Percentiles rank a stretch among this genome's conserved stretches.
These are phyloP conservation scores for Amanita molliuscula DNA, from an alignment of 768 basidiomycete genomes.

Conservation along the genomic window DNA sequence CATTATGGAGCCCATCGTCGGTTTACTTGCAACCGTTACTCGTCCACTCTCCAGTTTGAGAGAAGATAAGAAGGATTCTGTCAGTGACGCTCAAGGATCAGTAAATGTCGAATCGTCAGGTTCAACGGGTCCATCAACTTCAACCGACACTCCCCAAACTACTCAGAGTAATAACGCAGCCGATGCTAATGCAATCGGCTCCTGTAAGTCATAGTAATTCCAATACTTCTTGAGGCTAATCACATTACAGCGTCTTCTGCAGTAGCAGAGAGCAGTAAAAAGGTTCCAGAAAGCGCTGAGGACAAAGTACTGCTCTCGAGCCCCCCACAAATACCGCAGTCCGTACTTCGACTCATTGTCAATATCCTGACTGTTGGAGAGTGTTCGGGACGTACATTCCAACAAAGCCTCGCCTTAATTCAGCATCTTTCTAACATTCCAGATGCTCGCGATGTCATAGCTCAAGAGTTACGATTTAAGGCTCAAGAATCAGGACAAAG, in stretches of 20 bases:
- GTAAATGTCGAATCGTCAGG: not conserved
- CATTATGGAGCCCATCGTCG: conserved; percentile 89
- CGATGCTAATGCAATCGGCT: conserved; percentile 6
- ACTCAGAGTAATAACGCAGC: not conserved
- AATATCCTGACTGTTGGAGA: conserved; percentile 97
- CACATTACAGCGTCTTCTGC: conserved; percentile 1
- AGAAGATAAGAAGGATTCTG: conserved; percentile 20
- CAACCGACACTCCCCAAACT: not conserved
- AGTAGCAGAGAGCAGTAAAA: conserved; percentile 1
- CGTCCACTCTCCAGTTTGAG: conserved; percentile 66
- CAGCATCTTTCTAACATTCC: conserved; percentile 86
- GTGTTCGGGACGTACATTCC: conserved; percentile 94
- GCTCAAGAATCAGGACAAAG: conserved; percentile 82
- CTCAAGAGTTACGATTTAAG: conserved; percentile 75
- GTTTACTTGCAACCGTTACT: conserved; percentile 81
- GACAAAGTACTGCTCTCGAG: conserved; percentile 48
- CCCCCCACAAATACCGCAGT: conserved; percentile 78
- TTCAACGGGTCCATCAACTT: not conserved
- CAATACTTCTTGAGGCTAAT: not conserved
- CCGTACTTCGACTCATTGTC: conserved; percentile 83
- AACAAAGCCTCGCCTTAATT: conserved; percentile 83
- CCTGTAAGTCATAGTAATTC: conserved; percentile 6
- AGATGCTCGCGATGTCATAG: conserved; percentile 81
- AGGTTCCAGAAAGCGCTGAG: conserved; percentile 23
- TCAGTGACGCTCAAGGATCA: conserved; percentile 10